Conservation (phyloP, 202 grass and related monocot species). For the Schoenoplectus triqueter region DNA sequence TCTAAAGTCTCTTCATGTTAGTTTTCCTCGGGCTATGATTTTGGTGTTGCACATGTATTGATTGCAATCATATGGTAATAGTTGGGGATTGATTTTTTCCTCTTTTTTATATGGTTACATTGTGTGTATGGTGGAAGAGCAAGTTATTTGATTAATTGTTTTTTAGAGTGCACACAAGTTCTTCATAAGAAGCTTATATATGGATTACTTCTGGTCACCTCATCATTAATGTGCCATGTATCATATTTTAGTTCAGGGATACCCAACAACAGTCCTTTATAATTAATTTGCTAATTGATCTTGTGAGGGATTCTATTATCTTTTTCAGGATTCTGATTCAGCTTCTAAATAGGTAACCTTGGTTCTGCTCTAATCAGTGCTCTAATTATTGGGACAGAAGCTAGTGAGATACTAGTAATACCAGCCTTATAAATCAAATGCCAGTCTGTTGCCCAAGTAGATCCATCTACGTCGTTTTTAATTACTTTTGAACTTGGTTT, state of each 20-base stretch:
- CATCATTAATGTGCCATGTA: neutral
- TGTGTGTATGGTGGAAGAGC: neutral
- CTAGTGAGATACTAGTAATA: neutral
- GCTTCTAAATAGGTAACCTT: neutral
- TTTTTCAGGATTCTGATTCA: neutral
- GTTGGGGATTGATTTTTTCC: neutral
- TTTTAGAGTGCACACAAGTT: neutral
- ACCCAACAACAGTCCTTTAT: neutral
- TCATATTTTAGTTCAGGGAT: neutral
- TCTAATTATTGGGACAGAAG: neutral
- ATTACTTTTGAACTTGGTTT: neutral
- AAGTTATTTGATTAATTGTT: neutral
- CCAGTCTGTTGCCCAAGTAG: neutral
- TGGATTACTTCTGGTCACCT: neutral
- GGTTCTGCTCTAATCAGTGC: neutral
- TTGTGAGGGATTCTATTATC: neutral
- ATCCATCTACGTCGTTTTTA: neutral
- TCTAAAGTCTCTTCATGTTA: neutral
- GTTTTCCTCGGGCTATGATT: neutral
- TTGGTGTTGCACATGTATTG: neutral
- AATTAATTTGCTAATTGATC: conserved; percentile 6
- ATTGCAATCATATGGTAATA: neutral
- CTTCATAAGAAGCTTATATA: neutral
- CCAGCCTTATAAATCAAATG: neutral
- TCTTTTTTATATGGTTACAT: neutral